Conservation (phyloP, 1,139 yeast species). For the Scheffersomyces cryptocercus region DNA sequence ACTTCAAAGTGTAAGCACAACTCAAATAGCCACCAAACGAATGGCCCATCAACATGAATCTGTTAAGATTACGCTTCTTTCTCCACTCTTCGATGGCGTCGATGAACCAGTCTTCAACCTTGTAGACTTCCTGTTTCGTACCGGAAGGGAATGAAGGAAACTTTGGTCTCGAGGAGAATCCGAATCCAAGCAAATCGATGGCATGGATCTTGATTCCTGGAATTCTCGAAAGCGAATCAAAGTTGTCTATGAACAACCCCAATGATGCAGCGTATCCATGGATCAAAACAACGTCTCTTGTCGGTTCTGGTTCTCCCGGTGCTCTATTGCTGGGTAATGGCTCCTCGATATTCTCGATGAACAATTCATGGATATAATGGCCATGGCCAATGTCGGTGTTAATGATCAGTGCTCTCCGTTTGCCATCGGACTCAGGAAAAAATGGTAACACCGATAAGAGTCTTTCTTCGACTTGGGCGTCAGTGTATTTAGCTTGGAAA, state of each 20-base stretch:
- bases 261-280: slow-evolving; percentile 53
- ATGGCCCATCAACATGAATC: slow-evolving; percentile 81
- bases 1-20: slow-evolving; percentile 71
- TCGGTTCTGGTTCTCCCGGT: slow-evolving; percentile 6
- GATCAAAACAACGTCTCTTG: slow-evolving; percentile 40
- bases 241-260: slow-evolving; percentile 46
- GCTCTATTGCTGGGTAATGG: slow-evolving; percentile 10
- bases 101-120: slow-evolving; percentile 73
- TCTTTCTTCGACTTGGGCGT: slow-evolving; percentile 31
- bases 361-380: slow-evolving; percentile 58
- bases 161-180: slow-evolving; percentile 42
- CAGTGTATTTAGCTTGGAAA: slow-evolving; percentile 22
- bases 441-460: slow-evolving; percentile 54
- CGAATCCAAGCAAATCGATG: slow-evolving; percentile 47
- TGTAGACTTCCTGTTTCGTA: slow-evolving; percentile 32
- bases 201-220: slow-evolving; percentile 50
- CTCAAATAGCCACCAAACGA: slow-evolving; percentile 92
- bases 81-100: slow-evolving; percentile 91
- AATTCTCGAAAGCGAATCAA: slow-evolving; percentile 35
- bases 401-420: slow-evolving; percentile 46
- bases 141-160: slow-evolving; percentile 34
- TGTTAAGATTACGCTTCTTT: slow-evolving; percentile 48
- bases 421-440: slow-evolving; percentile 55
- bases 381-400: slow-evolving; percentile 37
- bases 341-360: slow-evolving; percentile 36